Evolutionary conservation across 2,329 filamentous ascomycete genomes (phyloP), one percentile per base, ranked within the genome.

Genomic region (Nothophaeocryptopus gaeumannii): DNA sequence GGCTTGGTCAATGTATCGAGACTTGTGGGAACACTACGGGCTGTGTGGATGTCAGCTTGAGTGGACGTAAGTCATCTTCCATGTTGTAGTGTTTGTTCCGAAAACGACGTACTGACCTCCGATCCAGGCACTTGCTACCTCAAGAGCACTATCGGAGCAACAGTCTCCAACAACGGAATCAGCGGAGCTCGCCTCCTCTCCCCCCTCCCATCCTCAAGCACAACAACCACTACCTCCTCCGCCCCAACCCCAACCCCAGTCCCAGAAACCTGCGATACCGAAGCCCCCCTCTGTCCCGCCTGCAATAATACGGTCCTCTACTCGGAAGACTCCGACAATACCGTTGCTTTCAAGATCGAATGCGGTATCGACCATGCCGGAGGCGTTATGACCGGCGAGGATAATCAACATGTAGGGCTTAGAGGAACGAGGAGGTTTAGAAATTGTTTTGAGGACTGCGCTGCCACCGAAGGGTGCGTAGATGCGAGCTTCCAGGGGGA

Each of bases 321-420:
- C 44, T 58, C 49, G 3, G 54, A 48, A 3, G 15, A 44, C 14
- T 60, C 50, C 31, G 58, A 58, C 12, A 45, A 52, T n/a, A 54
- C 26, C 30, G 51, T 52, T 8, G 41, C 49, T n/a, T 66, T 60
- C 48, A 31, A 58, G 26, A 58, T 67, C 39, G 61, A 64, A 36
- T 67, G 65, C 42, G 61, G 56, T 30, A 58, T 63, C 26, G 65
- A 67, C 38, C 61, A 66, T 40, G 45, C 50, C 7, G 62, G 53
- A 3, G 64, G 63, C 32, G 62, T 65, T 47, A 56, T 65, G 51
- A 34, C 16, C 12, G 48, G 14, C 11, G 45, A 40, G 2, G 53
- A 49, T 54, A 26, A 26, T 26, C 20, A 26, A 26, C 20, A 26
- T 26, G 20, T 26, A 3, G 46, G 37, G 9, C 3, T 40, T 26